Conservation (phyloP, 148 eudicot genomes). For the Chenopodium album region DNA sequence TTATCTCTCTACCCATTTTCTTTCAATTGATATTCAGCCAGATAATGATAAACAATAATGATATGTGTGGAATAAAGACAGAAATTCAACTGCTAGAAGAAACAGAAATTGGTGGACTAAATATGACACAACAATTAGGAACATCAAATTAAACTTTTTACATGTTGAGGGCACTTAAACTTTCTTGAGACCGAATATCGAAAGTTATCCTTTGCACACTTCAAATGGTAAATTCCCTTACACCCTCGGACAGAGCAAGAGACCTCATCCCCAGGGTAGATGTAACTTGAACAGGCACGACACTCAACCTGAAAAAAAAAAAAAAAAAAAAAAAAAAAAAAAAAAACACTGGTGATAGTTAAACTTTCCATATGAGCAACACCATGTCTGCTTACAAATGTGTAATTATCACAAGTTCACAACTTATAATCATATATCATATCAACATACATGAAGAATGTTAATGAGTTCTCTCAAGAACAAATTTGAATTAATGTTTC, state of each 20-base stretch:
- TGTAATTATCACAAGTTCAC: neutral
- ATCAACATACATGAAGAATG: neutral
- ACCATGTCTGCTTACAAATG: neutral
- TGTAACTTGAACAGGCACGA: conserved; percentile 46
- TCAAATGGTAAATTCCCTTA: conserved; percentile 50
- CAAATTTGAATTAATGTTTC: neutral
- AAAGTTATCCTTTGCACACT: conserved; percentile 53
- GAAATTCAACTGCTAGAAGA: neutral
- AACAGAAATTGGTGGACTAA: neutral
- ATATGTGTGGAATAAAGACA: neutral
- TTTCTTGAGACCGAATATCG: conserved; percentile 37
- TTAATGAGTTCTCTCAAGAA: no score
- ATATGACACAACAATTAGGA: neutral
- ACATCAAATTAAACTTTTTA: conserved; percentile 24
- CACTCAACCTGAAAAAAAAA: conserved; percentile 55
- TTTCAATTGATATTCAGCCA: neutral
- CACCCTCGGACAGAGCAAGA: conserved; percentile 68
- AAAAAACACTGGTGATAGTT: conserved; percentile 1
- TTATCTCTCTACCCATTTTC: neutral
- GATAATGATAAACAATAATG: neutral
- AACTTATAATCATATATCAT: neutral
- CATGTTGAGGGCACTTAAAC: conserved; percentile 93
- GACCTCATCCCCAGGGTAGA: conserved; percentile 60
- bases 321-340: no score
- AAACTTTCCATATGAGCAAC: neutral